Evolutionary conservation across 768 basidiomycete genomes (phyloP).

Genomic region (Cytidiella melzeri): DNA sequence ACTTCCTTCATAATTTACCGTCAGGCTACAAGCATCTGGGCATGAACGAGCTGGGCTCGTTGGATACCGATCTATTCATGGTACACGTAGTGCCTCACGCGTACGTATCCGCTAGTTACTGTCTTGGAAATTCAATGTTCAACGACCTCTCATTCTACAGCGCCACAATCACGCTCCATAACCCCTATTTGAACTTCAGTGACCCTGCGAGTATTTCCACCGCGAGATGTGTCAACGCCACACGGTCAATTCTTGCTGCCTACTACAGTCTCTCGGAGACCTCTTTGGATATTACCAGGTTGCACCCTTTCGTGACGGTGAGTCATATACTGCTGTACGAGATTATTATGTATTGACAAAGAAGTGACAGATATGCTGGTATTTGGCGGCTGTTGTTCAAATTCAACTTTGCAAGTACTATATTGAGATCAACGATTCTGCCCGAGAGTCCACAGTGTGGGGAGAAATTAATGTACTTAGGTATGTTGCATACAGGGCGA

Average conservation of each 20-base stretch:
- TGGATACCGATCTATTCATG: conserved; percentile 85
- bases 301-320: conserved; percentile 82
- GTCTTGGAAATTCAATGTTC: not conserved
- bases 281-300: conserved; percentile 69
- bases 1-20: conserved; percentile 70
- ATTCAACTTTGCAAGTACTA: conserved; percentile 83
- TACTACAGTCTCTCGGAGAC: conserved; percentile 78
- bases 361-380: conserved; percentile 78
- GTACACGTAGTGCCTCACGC: conserved; percentile 83
- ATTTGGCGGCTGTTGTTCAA: conserved; percentile 82
- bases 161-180: conserved; percentile 84
- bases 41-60: conserved; percentile 47
- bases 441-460: conserved; percentile 75
- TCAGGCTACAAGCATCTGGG: conserved; percentile 56
- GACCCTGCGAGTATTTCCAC: conserved; percentile 63
- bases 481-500: conserved; percentile 30
- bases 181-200: conserved; percentile 73
- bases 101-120: conserved; percentile 38
- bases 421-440: conserved; percentile 73
- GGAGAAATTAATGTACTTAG: conserved; percentile 81
- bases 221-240: conserved; percentile 66
- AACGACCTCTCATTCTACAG: conserved; percentile 32
- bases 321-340: conserved; percentile 23
- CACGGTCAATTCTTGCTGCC: conserved; percentile 65
- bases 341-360: too few relatives aligned